Conservation (phyloP, 345 rosid genomes). For the Citrus sinensis region DVS_A1.0 CM039164.1:5570001-5570500, state of each 20-base stretch:
- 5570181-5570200: background rate
- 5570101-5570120: slow-evolving; percentile 66
- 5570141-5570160: slow-evolving; percentile 71
- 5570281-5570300: background rate
- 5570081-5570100: slow-evolving; percentile 70
- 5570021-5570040: slow-evolving; percentile 6
- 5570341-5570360: background rate
- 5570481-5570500: background rate
- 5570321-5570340: background rate
- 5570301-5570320: background rate
- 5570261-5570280: background rate
- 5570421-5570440: background rate
- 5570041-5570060: background rate
- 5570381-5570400: background rate
- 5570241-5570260: background rate
- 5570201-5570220: background rate
- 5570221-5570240: background rate
- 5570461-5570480: background rate
- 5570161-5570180: slow-evolving; percentile 42
- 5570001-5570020: background rate
- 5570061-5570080: slow-evolving; percentile 40
- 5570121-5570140: slow-evolving; percentile 93
- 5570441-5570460: background rate
- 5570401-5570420: background rate
- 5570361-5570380: background rate